phyloP scores from a whole-genome alignment of 2,329 filamentous ascomycete species.

The Diplocarpon rosae region DNA sequence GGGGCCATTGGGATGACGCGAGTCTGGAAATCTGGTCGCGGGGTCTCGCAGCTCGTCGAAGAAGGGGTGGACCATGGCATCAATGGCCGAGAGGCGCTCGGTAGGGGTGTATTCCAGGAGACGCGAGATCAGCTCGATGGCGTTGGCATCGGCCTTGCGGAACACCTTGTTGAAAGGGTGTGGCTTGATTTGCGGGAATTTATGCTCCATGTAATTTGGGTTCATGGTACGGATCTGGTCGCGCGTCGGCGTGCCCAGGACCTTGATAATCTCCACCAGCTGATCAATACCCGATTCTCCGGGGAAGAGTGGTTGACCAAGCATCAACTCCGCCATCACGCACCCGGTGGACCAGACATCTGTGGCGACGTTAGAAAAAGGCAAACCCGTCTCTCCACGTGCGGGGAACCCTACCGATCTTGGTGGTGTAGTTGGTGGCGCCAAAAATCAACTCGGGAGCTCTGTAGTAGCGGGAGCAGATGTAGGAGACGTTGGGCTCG shows the following conservation, averaged over 20 bases:
- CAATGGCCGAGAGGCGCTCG: constrained; percentile 82
- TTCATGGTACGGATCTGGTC: constrained; percentile 99
- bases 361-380: constrained; percentile 30
- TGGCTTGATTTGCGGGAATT: constrained; percentile 99
- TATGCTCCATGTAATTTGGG: constrained; percentile 99
- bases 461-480: constrained; percentile 97
- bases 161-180: constrained; percentile 99
- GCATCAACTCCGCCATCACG: constrained; percentile 98
- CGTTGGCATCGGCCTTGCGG: constrained; percentile 85
- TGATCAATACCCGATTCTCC: constrained; percentile 98
- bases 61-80: constrained; percentile 97
- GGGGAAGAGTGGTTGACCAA: constrained; percentile 93
- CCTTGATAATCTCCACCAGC: constrained; percentile 98
- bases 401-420: constrained; percentile 67
- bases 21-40: constrained; percentile 85
- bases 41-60: constrained; percentile 94
- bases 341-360: constrained; percentile 99
- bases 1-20: constrained; percentile 73
- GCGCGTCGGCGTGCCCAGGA: constrained; percentile 87
- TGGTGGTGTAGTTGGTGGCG: constrained; percentile 98
- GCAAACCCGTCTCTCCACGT: constrained; percentile 1
- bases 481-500: constrained; percentile 98
- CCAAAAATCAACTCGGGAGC: constrained; percentile 97
- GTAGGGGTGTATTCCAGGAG: constrained; percentile 96
- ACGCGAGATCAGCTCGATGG: constrained; percentile 88